These are phyloP conservation scores for Nannochloris sp. DNA, from an alignment of 139 green algal genomes.

Conservation along the genomic window DNA sequence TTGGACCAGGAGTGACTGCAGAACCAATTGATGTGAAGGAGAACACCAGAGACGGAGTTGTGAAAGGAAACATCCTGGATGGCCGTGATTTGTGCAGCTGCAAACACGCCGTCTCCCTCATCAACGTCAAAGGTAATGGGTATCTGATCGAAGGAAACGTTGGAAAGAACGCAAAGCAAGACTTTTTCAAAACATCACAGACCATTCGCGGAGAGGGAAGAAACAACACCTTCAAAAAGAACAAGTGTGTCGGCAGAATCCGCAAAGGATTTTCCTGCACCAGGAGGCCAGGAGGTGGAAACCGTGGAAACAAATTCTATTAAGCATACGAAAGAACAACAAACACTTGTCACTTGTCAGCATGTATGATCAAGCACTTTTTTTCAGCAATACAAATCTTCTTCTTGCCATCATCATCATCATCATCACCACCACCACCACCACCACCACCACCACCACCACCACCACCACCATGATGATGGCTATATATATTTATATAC, in stretches of 20 bases:
- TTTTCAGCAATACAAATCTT: too few relatives aligned
- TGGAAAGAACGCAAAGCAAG: constrained; percentile 5
- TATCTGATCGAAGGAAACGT: constrained; percentile 11
- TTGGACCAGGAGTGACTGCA: constrained; percentile 7
- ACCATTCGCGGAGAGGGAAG: neutral
- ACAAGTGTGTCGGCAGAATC: constrained; percentile 3
- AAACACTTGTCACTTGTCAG: too few relatives aligned
- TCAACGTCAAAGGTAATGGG: constrained; percentile 12
- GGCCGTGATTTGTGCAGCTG: constrained; percentile 3
- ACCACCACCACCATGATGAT: too few relatives aligned
- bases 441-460: too few relatives aligned
- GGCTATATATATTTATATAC: too few relatives aligned
- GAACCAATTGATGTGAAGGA: constrained; percentile 9
- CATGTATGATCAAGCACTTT: too few relatives aligned
- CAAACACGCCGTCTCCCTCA: constrained; percentile 7
- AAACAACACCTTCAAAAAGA: neutral
- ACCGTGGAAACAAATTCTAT: neutral
- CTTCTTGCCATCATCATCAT: too few relatives aligned
- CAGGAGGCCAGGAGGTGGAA: neutral
- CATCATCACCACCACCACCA: too few relatives aligned
- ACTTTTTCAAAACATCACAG: constrained; percentile 8
- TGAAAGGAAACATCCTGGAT: constrained; percentile 7
- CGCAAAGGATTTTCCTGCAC: neutral
- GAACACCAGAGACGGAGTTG: neutral
- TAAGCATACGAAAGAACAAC: too few relatives aligned